Percentiles rank a stretch among this genome's conserved stretches.
Conservation (phyloP, 2,329 filamentous ascomycete species). For the Hirsutella thompsonii region DNA sequence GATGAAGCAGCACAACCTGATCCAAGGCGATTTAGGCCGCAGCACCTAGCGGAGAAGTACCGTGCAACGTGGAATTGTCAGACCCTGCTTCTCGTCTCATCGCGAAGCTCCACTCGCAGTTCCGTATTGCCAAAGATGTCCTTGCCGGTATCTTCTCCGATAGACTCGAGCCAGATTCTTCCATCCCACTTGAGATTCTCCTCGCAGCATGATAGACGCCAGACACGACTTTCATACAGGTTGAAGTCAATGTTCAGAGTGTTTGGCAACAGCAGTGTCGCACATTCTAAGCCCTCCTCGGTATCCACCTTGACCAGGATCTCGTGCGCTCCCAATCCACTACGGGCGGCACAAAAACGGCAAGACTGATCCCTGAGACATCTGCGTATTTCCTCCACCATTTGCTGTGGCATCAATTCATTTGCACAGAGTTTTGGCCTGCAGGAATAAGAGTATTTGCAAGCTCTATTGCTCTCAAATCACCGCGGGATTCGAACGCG, state of each 20-base stretch:
- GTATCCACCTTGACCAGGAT: not conserved
- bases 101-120: not conserved
- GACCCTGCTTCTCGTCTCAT: not conserved
- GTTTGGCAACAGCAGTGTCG: not conserved
- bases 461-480: no score
- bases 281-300: not conserved
- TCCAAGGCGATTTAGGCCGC: no score
- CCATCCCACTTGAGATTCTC: not conserved
- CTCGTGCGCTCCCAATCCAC: not conserved
- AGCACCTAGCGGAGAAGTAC: no score
- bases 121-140: not conserved
- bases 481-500: not conserved
- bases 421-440: no score
- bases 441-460: no score
- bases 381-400: not conserved
- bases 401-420: not conserved
- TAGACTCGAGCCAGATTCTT: not conserved
- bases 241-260: not conserved
- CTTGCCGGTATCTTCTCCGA: not conserved
- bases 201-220: not conserved
- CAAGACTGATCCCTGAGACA: not conserved
- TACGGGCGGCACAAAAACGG: not conserved
- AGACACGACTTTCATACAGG: not conserved
- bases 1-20: no score
- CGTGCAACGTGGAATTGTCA: not conserved